Base-by-base conservation (phyloP, 2,329 filamentous ascomycete species). In the Sporothrix inflata region DNA sequence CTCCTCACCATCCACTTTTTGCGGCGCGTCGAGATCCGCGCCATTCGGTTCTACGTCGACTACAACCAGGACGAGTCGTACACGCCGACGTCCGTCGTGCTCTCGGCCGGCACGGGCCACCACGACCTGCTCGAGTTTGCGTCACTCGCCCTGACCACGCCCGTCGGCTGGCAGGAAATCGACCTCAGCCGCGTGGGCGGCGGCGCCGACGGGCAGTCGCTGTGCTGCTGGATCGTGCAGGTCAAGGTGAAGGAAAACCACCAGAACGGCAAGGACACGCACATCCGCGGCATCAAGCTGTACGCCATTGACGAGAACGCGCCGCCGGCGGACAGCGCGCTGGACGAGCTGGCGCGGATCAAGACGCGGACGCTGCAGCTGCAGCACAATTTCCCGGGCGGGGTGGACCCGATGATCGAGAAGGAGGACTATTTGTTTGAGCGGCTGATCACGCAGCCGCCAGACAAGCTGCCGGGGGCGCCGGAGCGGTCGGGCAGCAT, bases 231-330 rank as follows among this genome's bases (percentile, higher is more conserved):
- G 83, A 89, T 98, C 40, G 86, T 99, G 38, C 94, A 98, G 81
- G 90, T 98, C 78, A 90, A 92, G 76, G 91, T 99, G 66, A 88
- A 95, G 69, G 96, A 98, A 83, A 99, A 99, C 79, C 96, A 99
- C 80, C 96, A 99, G 82, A 99, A 99, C 80, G 96, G 96, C 75
- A 99, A 99, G 81, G 96, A 99, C 80, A 99, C 96, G n/a, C 96
- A 99, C 84, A 87, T 99, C 30, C 88, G 96, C 19, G 95, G 94
- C 1, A 88, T 99, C 80, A 97, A 97, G 83, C 91, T 98, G 11
- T 99, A 89, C 76, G 88, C 88, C 1, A 82, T 88, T 21, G 86
- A 88, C 74, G 82, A 84, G 38, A 86, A 88, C 73, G 82, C 84
- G 14, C 82, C 81, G 19, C 82, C 72, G 4, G 79, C 72, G 12